Base-by-base conservation (phyloP, 805 yeast species). In the Teunomyces funiuensis region DNA sequence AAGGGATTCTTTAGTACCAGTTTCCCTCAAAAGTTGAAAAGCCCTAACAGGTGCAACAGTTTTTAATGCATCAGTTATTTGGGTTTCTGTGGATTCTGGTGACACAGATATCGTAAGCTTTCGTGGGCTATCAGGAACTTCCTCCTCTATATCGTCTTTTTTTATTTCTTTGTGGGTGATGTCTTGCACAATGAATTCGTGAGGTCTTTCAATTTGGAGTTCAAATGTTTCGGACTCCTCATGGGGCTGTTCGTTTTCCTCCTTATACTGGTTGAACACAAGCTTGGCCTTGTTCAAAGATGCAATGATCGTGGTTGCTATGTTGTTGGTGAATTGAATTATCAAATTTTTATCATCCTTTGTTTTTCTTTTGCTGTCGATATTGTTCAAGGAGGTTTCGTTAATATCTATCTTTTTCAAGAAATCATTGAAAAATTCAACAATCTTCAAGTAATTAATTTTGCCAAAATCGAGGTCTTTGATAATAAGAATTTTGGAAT, bases 271-370 rank as follows among this genome's bases (percentile, higher is more conserved):
- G 51, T 41, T 57, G 46, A 43, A 65, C 28, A 60, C 64, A 17
- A 60, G 42, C 5, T 50, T 43, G 8, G 58, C 61, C 1, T 67
- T 66, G 40, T 68, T 61, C 2, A 79, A 68, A 16, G 70, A 59
- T 0, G 77, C 66, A 0, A 77, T 57, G 0, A 78, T 57, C 0
- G 91, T 83, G 0, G 91, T 83, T 37, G 76, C 66, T 15, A 65
- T 61, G 33, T 75, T 61, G 27, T 71, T 73, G 8, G 72, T 63
- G 40, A 85, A 73, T 46, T 77, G 81, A 7, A 85, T 52, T 2
- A 81, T 61, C 33, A 80, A 58, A 5, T 54, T 58, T 28, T 55
- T 55, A 33, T 66, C 65, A 36, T 71, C 69, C 22, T 53, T 72
- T 29, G 55, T 60, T 50, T 47, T 74, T 47, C 57, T 57, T 50